Base-by-base conservation (phyloP, 1,284 basidiomycete species). In the Microbotryomycetes sp. region DNA sequence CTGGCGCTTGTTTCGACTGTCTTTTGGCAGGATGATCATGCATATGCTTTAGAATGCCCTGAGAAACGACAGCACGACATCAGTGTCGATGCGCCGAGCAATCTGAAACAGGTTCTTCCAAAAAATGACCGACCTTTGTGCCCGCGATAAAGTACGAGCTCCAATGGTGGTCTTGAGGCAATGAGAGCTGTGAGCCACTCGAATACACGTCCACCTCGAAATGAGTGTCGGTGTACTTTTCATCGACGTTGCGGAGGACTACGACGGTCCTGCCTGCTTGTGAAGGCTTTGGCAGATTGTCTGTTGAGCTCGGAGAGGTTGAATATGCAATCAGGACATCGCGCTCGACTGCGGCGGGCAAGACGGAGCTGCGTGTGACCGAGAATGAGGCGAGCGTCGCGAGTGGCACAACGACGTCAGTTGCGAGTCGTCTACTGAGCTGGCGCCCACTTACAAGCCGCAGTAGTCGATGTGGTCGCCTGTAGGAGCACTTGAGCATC, bases 401-500 rank as follows among this genome's bases (percentile, higher is more conserved):
- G 51, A 24, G 29, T 5, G 1, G 30, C 63, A 70, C 30, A 30
- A 72, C 72, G 61, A 75, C 74, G 52, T 50, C 45, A 48, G 45
- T 49, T 21, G 26, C 35, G 2, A 57, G 18, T 5, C 26, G 52
- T 27, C 9, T 21, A 18, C 45, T 23, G 1, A 18, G 18, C 16
- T 24, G 16, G 9, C 35, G 21, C 26, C 21, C 18, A 46, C 56
- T 30, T 35, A 52, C 54, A 66, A 62, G 52, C 69, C 62, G 71
- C 75, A 76, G 72, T 92, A 92, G 76, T 92, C 90, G 73, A 92
- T 88, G 74, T 93, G 89, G 76, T 91, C 89, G 49, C 88, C 87
- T 82, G 79, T 69, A 53, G 77, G 62, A 59, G 53, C 69, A 71
- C 29, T 50, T 16, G n/a, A n/a, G n/a, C n/a, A n/a, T n/a, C n/a